Base-by-base conservation (phyloP, 1,284 basidiomycete species). In the Polyporus tsugae region DNA sequence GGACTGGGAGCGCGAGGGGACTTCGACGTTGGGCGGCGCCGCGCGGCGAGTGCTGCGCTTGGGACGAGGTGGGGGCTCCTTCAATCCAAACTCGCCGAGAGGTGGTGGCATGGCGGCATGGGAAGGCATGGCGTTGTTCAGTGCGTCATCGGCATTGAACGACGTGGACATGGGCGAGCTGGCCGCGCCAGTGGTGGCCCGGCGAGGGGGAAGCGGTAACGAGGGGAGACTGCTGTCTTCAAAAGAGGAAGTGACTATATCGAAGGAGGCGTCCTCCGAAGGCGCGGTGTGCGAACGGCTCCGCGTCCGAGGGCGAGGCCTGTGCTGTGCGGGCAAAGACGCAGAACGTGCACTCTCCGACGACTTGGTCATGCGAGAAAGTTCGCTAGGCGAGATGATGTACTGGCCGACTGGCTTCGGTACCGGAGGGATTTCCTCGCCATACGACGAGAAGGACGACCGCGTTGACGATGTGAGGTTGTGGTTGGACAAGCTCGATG, bases 401-500 rank as follows among this genome's bases (percentile, higher is more conserved):
- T 86, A 84, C 66, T 83, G 83, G 15, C 76, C 77, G 25, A 80
- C 55, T 11, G 60, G 53, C 46, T 72, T 78, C 2, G 84, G 83
- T 44, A 83, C 64, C 0, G 83, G 83, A 4, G 85, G 82, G 0
- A 79, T 68, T 25, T 84, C 80, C 10, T 86, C 85, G 0, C 83
- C 84, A 60, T 85, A 84, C 2, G 90, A 91, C 0, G 88, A 88
- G 5, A 85, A 77, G 0, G 89, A 91, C 0, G 88, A 89, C 6
- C 83, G 81, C 0, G 82, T 76, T 0, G 88, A 89, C 33, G 83
- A 81, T 0, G 84, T 76, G 36, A 80, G 82, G 35, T 69, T 61
- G 44, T 60, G 55, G 62, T 81, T 79, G 74, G 87, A 89, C 75
- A 86, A 88, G 33, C 80, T 80, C 0, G 82, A 80, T 0, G 87